phyloP scores from a whole-genome alignment of 129 eudicot genomes.

The Lonicera japonica region DNA sequence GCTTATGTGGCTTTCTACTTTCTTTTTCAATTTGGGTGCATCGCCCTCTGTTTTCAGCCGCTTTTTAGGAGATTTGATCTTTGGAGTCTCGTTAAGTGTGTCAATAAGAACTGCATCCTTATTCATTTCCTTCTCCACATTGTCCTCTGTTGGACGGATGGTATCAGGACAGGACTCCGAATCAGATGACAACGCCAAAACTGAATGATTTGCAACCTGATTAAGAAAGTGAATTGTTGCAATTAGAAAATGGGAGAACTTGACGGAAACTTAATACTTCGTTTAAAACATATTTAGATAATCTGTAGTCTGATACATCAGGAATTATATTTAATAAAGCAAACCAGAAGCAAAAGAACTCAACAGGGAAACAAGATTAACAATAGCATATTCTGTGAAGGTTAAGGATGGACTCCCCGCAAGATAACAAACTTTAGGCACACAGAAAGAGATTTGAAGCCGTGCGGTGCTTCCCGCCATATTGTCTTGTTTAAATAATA shows the following conservation, averaged over 20 bases:
- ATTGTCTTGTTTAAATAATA: too few species aligned
- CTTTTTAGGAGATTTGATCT: constrained; percentile 40
- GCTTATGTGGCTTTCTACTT: constrained; percentile 18
- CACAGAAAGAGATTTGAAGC: too few species aligned
- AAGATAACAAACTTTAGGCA: too few species aligned
- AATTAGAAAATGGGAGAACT: background rate
- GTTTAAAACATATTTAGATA: background rate
- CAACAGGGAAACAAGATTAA: too few species aligned
- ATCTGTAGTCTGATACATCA: background rate
- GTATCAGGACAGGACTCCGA: constrained; percentile 46
- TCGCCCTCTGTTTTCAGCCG: constrained; percentile 33
- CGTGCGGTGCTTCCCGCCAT: too few species aligned
- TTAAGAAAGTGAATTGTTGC: constrained; percentile 9
- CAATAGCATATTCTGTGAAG: too few species aligned
- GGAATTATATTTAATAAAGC: too few species aligned
- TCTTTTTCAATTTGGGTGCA: constrained; percentile 15
- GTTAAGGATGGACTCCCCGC: too few species aligned
- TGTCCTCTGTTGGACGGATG: constrained; percentile 6
- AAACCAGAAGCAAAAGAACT: too few species aligned
- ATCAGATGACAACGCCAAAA: constrained; percentile 57
- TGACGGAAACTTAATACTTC: background rate
- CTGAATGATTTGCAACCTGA: constrained; percentile 37
- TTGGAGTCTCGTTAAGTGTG: constrained; percentile 14
- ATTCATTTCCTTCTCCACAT: constrained; percentile 21
- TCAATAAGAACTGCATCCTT: constrained; percentile 26